A percentile compares a stretch with the other conserved stretches of the same genome.
Conservation (phyloP, 768 basidiomycete species). For the Mycena sanguinolenta region DNA sequence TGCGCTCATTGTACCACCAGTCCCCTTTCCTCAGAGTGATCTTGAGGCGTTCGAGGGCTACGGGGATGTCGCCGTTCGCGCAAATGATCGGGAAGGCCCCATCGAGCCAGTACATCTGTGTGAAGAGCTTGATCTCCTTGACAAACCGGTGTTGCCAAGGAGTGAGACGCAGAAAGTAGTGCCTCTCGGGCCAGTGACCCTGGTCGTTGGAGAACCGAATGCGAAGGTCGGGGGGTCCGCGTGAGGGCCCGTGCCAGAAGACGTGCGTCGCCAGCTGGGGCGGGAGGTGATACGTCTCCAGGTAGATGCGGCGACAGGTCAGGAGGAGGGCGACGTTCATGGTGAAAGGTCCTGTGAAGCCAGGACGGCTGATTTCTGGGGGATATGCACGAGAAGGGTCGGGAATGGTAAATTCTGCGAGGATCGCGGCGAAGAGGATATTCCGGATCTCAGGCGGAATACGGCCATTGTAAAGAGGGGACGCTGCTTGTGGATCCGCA, state of each 20-base stretch:
- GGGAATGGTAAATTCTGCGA: constrained; percentile 15
- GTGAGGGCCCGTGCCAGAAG: constrained; percentile 16
- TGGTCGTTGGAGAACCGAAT: constrained; percentile 11
- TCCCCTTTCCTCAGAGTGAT: constrained; percentile 18
- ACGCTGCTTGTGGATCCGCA: constrained; percentile 16
- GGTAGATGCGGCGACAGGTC: constrained; percentile 23
- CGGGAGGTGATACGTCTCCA: constrained; percentile 29
- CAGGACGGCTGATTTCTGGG: neutral
- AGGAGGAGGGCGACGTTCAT: constrained; percentile 10
- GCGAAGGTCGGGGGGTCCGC: constrained; percentile 3
- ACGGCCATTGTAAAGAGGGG: constrained; percentile 23
- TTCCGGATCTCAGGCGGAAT: constrained; percentile 28
- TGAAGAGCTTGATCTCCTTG: constrained; percentile 10
- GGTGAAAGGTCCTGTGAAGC: neutral
- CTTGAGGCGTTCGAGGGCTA: constrained; percentile 9
- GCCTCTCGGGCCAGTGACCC: constrained; percentile 1
- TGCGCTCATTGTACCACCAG: constrained; percentile 20
- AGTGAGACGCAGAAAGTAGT: constrained; percentile 14
- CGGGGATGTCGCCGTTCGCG: neutral
- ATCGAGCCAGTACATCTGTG: constrained; percentile 29
- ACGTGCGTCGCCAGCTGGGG: constrained; percentile 12
- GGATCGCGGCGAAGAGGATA: constrained; percentile 11
- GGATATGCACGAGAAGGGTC: constrained; percentile 7
- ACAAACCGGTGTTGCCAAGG: constrained; percentile 12
- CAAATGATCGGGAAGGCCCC: neutral